phyloP scores from a whole-genome alignment of 2,329 filamentous ascomycete species.

The Fusarium multiceps region DNA sequence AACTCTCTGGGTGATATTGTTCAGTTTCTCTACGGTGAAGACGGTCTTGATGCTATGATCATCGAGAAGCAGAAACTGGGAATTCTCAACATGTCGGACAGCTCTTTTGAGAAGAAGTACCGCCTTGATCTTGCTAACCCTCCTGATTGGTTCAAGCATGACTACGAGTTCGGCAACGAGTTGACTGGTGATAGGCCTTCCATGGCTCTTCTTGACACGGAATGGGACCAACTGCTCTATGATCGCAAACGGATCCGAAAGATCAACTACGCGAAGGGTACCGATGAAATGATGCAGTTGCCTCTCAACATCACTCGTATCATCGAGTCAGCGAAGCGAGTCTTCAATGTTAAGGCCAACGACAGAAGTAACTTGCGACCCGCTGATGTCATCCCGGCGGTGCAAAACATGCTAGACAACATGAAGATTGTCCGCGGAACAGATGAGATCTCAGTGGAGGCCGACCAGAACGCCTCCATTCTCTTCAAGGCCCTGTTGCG shows the following conservation, averaged over 20 bases:
- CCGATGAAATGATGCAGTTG: constrained; percentile 88
- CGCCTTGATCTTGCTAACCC: constrained; percentile 76
- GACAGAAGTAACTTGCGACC: constrained; percentile 91
- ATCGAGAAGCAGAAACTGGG: constrained; percentile 95
- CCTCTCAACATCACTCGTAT: constrained; percentile 93
- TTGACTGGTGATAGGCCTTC: constrained; percentile 88
- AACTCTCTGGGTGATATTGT: constrained; percentile 97
- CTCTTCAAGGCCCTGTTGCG: constrained; percentile 93
- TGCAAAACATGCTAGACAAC: constrained; percentile 78
- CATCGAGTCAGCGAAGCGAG: constrained; percentile 87
- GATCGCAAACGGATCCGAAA: constrained; percentile 80
- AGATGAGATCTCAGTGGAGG: constrained; percentile 85
- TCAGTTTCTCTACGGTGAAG: constrained; percentile 97
- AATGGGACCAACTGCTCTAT: constrained; percentile 81
- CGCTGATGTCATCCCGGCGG: constrained; percentile 83
- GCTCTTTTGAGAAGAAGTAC: constrained; percentile 83
- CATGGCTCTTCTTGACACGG: constrained; percentile 86
- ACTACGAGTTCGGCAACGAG: constrained; percentile 82
- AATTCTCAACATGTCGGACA: constrained; percentile 82
- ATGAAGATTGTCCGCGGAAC: constrained; percentile 88
- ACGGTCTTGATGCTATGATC: constrained; percentile 90
- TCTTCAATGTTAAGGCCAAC: constrained; percentile 89
- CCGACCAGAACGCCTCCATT: constrained; percentile 87
- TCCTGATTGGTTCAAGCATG: constrained; percentile 69
- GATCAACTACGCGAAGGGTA: constrained; percentile 74